Evolutionary conservation across 2,329 filamentous ascomycete species (phyloP), one percentile per base, ranked within the genome.

Genomic region (Xylaria arbuscula): DNA sequence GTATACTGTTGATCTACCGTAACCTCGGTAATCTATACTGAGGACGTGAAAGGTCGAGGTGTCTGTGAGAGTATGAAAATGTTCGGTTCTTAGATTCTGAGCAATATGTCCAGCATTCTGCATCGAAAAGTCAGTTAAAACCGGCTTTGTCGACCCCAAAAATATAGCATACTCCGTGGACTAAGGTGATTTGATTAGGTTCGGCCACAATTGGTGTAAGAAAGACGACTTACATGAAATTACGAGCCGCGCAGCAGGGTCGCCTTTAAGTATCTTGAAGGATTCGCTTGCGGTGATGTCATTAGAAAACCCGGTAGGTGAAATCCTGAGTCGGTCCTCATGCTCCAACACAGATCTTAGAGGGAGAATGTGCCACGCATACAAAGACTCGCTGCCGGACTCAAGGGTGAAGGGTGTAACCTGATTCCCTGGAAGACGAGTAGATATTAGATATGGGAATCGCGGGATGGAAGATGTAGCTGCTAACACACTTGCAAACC

Each of bases 11-110:
- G 92, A 96, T 47, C 88, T 86, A 0, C 94, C 94, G 74, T 93
- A 98, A 7, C 94, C 94, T 19, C 94, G 91, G 80, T 98, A 98
- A 83, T 97, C 94, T 74, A 97, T 89, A 47, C 93, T 88, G n/a
- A 98, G 84, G 53, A 97, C 87, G 77, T 98, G 94, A 63, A 94
- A 89, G 0, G 86, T 87, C 1, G 91, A 92, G 2, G 90, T 89
- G 61, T 91, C 88, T 3, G 93, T 89, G 50, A 97, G 83, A 53
- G 90, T 86, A 73, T 94, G 93, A 78, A 97, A 97, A 65, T 89
- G 92, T 38, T 89, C 85, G 1, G 93, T 91, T 17, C 95, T 89
- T 77, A 90, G 87, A 68, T 89, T 89, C 78, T 97, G 92, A 19
- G 91, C 93, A 36, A 98, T 80, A 74, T 97, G 93, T 5, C 93